Conservation (phyloP, 345 rosid species). For the Gossypium herbaceum region DNA sequence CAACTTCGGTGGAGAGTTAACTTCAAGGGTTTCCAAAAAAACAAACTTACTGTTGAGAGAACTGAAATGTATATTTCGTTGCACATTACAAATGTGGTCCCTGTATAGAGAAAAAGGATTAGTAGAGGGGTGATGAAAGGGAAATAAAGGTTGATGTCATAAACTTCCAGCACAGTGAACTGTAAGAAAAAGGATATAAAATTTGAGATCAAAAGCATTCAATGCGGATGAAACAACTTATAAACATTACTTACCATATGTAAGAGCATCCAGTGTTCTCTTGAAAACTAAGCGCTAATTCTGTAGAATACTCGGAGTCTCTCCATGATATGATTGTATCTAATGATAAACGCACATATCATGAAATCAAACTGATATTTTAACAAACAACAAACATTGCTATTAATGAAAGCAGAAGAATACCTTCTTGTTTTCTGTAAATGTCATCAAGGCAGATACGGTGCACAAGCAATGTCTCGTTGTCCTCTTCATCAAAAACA, state of each 20-base stretch:
- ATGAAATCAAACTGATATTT: constrained; percentile 5
- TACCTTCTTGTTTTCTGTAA: constrained; percentile 92
- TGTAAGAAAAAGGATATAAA: not conserved
- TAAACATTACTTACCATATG: constrained; percentile 51
- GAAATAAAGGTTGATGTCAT: not conserved
- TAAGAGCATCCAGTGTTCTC: constrained; percentile 92
- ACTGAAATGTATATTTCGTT: constrained; percentile 76
- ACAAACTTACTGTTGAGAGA: constrained; percentile 67
- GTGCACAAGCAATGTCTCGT: constrained; percentile 71
- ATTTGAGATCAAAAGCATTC: not conserved
- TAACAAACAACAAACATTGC: constrained; percentile 1
- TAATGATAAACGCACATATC: constrained; percentile 26
- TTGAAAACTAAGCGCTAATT: constrained; percentile 95
- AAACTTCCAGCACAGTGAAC: not conserved
- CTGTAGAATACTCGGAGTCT: constrained; percentile 83
- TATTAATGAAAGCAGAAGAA: constrained; percentile 10
- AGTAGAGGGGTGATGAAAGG: not conserved
- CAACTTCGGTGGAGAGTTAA: too few relatives aligned
- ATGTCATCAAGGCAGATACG: constrained; percentile 74
- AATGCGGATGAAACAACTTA: constrained; percentile 7
- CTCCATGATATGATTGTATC: constrained; percentile 98
- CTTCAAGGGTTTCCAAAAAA: not conserved
- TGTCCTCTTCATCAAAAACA: constrained; percentile 87
- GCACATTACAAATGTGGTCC: constrained; percentile 87
- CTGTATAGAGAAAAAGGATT: constrained; percentile 27